These are phyloP conservation scores for Epicoccum sorghinum DNA, from an alignment of 2,329 filamentous ascomycete genomes.

Conservation along the genomic window DNA sequence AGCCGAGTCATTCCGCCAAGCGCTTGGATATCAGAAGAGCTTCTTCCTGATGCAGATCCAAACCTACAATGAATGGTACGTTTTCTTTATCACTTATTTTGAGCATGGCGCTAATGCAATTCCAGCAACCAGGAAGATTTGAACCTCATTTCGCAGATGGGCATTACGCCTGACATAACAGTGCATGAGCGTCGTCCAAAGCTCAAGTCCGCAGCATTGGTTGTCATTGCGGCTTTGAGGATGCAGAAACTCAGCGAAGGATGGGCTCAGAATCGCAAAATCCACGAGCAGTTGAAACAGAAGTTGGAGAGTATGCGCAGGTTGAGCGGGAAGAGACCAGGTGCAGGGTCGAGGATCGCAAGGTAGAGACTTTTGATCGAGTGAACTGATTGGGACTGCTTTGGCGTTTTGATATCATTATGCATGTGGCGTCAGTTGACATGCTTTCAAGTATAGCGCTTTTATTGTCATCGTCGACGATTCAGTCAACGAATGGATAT, in stretches of 20 bases:
- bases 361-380: slow-evolving; percentile 18
- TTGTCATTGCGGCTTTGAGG: slow-evolving; percentile 57
- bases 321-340: slow-evolving; percentile 25
- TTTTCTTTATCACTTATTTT: slow-evolving; percentile 34
- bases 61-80: slow-evolving; percentile 89
- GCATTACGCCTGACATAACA: slow-evolving; percentile 62
- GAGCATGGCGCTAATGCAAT: slow-evolving; percentile 21
- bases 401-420: slow-evolving; percentile 28
- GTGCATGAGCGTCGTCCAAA: slow-evolving; percentile 53
- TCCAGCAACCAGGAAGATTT: slow-evolving; percentile 90
- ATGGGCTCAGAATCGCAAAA: slow-evolving; percentile 59
- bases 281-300: slow-evolving; percentile 54
- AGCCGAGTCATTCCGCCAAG: slow-evolving; percentile 78
- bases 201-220: slow-evolving; percentile 56
- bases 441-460: neutral
- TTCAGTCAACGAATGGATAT: neutral
- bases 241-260: slow-evolving; percentile 57
- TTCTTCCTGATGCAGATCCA: slow-evolving; percentile 81
- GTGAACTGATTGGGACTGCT: slow-evolving; percentile 13
- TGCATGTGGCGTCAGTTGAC: slow-evolving; percentile 18
- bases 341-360: slow-evolving; percentile 22
- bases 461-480: neutral
- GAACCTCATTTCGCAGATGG: slow-evolving; percentile 82
- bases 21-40: slow-evolving; percentile 85
- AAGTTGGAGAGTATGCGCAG: slow-evolving; percentile 55